phyloP scores from a whole-genome alignment of 2,329 filamentous ascomycete genomes.

The Curvularia lunata region DNA sequence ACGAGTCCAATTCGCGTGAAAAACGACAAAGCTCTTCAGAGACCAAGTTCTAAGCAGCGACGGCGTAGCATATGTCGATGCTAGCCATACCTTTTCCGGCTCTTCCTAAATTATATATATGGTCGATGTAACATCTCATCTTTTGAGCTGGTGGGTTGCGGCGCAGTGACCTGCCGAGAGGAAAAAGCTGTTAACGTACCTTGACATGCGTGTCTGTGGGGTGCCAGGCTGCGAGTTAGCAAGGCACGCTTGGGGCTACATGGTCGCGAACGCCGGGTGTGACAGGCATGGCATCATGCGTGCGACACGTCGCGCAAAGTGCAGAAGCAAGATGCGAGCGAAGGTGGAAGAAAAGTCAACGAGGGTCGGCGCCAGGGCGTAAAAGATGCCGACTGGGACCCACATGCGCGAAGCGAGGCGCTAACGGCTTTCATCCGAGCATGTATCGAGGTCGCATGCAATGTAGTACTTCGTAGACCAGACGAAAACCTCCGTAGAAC shows the following conservation, averaged over 20 bases:
- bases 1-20: neutral
- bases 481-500: neutral
- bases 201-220: neutral
- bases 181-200: constrained; percentile 23
- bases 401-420: constrained; percentile 10
- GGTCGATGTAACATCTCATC: constrained; percentile 48
- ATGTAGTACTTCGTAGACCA: neutral
- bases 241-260: neutral
- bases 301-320: constrained; percentile 1
- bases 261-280: neutral
- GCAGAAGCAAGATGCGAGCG: neutral
- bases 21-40: constrained; percentile 45
- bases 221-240: constrained; percentile 1
- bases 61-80: constrained; percentile 57
- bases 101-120: constrained; percentile 57
- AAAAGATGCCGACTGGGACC: constrained; percentile 9
- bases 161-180: neutral
- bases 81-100: constrained; percentile 60
- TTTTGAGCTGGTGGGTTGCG: constrained; percentile 26
- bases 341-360: constrained; percentile 17
- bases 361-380: constrained; percentile 3
- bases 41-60: constrained; percentile 59
- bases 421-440: constrained; percentile 9
- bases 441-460: neutral
- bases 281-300: neutral